phyloP scores from a whole-genome alignment of 331 rosid species.

The Saraca asoca region DNA sequence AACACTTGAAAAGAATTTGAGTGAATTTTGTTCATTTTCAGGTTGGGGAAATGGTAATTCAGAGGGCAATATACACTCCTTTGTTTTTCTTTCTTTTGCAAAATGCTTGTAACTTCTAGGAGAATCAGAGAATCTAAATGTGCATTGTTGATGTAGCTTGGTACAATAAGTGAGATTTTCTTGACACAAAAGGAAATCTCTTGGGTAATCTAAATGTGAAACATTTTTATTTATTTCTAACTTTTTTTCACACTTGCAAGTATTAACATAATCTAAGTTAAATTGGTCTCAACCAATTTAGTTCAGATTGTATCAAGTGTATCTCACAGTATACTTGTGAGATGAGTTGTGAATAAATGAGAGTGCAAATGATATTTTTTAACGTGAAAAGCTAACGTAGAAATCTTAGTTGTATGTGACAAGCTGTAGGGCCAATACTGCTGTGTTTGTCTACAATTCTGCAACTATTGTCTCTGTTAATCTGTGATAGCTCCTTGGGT shows the following conservation, averaged over 20 bases:
- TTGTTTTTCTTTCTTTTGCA: constrained; percentile 33
- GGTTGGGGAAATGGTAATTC: constrained; percentile 42
- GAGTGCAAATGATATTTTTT: too few species aligned
- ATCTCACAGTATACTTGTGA: too few species aligned
- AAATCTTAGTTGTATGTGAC: constrained; percentile 62
- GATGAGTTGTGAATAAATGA: too few species aligned
- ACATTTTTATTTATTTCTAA: too few species aligned
- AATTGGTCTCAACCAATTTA: too few species aligned
- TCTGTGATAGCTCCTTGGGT: constrained; percentile 48
- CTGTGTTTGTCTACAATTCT: constrained; percentile 60
- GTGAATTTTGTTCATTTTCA: constrained; percentile 46
- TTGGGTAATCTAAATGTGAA: constrained; percentile 32
- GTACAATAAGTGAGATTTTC: constrained; percentile 58
- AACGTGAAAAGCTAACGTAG: constrained; percentile 39
- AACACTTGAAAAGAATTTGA: constrained; percentile 68
- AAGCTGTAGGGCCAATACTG: constrained; percentile 56
- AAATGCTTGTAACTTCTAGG: constrained; percentile 60
- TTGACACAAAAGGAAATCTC: constrained; percentile 45
- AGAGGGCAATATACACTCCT: constrained; percentile 51
- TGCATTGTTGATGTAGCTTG: constrained; percentile 69
- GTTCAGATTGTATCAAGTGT: too few species aligned
- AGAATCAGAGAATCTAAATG: constrained; percentile 53
- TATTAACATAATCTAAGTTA: too few species aligned
- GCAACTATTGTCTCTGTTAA: constrained; percentile 53
- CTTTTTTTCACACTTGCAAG: too few species aligned